These are phyloP conservation scores for Cercospora zeae-maydis DNA, from an alignment of 2,329 filamentous ascomycete species.

Conservation along the genomic window DNA sequence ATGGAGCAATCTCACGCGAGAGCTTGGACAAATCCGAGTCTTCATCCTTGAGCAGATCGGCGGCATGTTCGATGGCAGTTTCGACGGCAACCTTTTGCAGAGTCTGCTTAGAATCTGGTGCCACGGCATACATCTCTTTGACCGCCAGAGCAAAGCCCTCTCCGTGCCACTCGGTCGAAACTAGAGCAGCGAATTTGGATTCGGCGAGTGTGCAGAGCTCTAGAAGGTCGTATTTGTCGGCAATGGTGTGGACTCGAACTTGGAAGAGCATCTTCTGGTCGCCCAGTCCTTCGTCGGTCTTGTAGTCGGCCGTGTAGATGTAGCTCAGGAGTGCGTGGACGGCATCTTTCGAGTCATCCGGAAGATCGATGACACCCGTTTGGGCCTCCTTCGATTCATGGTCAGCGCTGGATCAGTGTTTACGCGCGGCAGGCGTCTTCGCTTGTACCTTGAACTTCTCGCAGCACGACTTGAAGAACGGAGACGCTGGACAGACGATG, in stretches of 20 bases:
- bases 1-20: not conserved
- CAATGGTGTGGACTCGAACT: not conserved
- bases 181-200: conserved; percentile 3
- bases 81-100: not conserved
- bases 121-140: not conserved
- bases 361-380: not conserved
- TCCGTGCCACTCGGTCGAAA: not conserved
- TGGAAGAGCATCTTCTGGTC: not conserved
- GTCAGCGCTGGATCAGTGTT: not conserved
- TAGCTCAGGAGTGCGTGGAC: conserved; percentile 21
- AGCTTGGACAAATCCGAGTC: not conserved
- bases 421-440: not conserved
- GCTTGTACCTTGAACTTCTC: not conserved
- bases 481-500: conserved; percentile 26
- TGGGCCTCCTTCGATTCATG: not conserved
- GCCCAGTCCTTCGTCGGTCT: not conserved
- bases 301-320: conserved; percentile 12
- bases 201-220: conserved; percentile 2
- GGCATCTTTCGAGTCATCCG: not conserved
- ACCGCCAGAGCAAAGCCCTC: conserved; percentile 9
- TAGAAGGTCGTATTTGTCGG: conserved; percentile 9
- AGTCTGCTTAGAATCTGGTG: not conserved
- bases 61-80: not conserved
- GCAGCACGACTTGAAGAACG: conserved; percentile 21
- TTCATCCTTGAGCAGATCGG: not conserved